Conservation (phyloP, 805 yeast species). For the Cyberlindnera xishuangbannaensis region DNA sequence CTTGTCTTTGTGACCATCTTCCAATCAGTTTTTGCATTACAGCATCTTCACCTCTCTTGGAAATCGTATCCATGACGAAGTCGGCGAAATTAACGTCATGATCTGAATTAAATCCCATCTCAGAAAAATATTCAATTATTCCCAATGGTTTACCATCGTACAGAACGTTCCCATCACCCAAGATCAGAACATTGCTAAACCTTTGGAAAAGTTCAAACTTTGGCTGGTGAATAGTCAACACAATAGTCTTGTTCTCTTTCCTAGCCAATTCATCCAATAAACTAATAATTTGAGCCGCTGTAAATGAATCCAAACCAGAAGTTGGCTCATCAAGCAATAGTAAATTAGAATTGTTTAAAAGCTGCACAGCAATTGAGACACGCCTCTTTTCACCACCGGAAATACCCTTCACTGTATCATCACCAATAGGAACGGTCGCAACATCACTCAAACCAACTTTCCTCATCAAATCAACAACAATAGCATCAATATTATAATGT, state of each 20-base stretch:
- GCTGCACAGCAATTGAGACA: conserved; percentile 75
- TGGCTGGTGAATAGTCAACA: conserved; percentile 83
- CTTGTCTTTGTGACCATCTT: conserved; percentile 3
- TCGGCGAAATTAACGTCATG: conserved; percentile 65
- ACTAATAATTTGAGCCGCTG: conserved; percentile 61
- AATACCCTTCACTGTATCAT: conserved; percentile 55
- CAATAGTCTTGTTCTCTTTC: conserved; percentile 56
- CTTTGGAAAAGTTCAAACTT: conserved; percentile 54
- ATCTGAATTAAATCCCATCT: conserved; percentile 32
- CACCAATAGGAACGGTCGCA: conserved; percentile 38
- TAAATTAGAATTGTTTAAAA: conserved; percentile 59
- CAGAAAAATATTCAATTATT: conserved; percentile 42
- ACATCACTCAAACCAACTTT: conserved; percentile 34
- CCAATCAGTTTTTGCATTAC: conserved; percentile 11
- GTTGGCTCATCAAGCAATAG: conserved; percentile 83
- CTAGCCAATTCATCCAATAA: conserved; percentile 52
- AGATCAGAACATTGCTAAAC: conserved; percentile 72
- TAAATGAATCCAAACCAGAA: conserved; percentile 78
- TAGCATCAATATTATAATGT: conserved; percentile 37
- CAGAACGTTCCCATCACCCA: conserved; percentile 29
- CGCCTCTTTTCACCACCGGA: conserved; percentile 81
- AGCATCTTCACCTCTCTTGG: conserved; percentile 31
- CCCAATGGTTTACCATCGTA: conserved; percentile 53
- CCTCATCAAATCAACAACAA: conserved; percentile 62
- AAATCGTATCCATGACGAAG: conserved; percentile 60